Evolutionary conservation across 2,329 filamentous ascomycete species (phyloP).

Genomic region (Pseudocercospora vitis): DNA sequence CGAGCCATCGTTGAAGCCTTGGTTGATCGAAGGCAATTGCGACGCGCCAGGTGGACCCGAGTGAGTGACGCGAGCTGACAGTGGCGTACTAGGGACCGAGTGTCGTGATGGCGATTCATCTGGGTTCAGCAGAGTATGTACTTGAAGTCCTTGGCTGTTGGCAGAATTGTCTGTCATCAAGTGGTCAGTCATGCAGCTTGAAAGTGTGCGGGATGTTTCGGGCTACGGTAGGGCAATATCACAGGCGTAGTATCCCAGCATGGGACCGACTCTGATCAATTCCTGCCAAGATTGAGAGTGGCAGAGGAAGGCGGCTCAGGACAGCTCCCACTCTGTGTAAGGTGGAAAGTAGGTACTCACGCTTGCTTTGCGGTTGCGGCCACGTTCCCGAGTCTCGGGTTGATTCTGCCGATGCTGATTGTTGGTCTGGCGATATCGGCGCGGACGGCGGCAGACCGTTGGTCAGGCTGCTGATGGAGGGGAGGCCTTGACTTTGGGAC

Average conservation of each 20-base stretch:
- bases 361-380: conserved; percentile 41
- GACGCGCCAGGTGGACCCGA: conserved; percentile 37
- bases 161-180: conserved; percentile 38
- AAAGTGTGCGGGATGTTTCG: no score
- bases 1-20: conserved; percentile 46
- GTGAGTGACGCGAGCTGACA: conserved; percentile 42
- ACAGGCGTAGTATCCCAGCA: no score
- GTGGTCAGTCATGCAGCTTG: conserved; percentile 3
- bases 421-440: conserved; percentile 35
- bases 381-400: conserved; percentile 41
- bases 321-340: no score
- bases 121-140: conserved; percentile 52
- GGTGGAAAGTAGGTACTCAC: conserved; percentile 31
- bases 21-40: conserved; percentile 58
- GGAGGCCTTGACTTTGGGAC: conserved; percentile 32
- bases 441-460: conserved; percentile 37
- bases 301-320: no score
- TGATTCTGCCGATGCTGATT: conserved; percentile 33
- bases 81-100: conserved; percentile 46
- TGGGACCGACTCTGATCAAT: no score
- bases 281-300: no score
- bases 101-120: conserved; percentile 50
- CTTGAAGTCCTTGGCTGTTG: conserved; percentile 50
- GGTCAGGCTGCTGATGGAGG: conserved; percentile 41
- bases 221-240: no score